Base-by-base conservation (phyloP, 192 early-diverging fungal species). In the Backusella macrospora region DNA sequence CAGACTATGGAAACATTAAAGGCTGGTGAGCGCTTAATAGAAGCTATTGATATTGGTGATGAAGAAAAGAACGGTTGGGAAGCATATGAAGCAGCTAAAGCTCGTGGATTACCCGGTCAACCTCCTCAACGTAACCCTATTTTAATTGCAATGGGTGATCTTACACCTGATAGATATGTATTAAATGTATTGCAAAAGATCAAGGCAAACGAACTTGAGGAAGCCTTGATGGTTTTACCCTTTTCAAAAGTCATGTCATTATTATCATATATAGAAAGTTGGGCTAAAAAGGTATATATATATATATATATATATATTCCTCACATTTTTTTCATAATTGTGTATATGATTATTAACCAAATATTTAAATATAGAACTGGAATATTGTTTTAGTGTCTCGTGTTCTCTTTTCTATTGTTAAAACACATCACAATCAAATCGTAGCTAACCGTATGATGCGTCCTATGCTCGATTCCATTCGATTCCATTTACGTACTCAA, bases 1-100 rank as follows among this genome's bases (percentile, higher is more conserved):
- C 88, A 94, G 67, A 99, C 96, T 5, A 88, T 92, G 81, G 96
- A 96, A 79, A 95, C 96, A n/a, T 87, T 99, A 42, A 96, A 98
- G 74, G 93, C 98, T 13, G 96, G 96, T 74, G 98, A 99, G 78
- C 86, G 90, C 40, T 91, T 99, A 45, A 90, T 96, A 75, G 96
- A 96, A 73, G 95, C 98, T 8, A 83, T 99, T 59, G 93, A 96
- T 46, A 81, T 98, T 39, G 96, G 90, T 69, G 93, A 95, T 73
- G 89, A 92, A 70, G 95, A 98, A 73, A 88, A 86, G 40, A 73
- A 82, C 62, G 90, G 88, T 23, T 86, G 90, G 89, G 82, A 84
- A 44, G 89, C 81, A 21, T 92, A 90, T 73, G 86, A 90, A 47
- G 80, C 84, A 38, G 87, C 66, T 38, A 86, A 85, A 46, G 65